Conservation (phyloP, 768 basidiomycete species). For the Boletales sp. region DNA sequence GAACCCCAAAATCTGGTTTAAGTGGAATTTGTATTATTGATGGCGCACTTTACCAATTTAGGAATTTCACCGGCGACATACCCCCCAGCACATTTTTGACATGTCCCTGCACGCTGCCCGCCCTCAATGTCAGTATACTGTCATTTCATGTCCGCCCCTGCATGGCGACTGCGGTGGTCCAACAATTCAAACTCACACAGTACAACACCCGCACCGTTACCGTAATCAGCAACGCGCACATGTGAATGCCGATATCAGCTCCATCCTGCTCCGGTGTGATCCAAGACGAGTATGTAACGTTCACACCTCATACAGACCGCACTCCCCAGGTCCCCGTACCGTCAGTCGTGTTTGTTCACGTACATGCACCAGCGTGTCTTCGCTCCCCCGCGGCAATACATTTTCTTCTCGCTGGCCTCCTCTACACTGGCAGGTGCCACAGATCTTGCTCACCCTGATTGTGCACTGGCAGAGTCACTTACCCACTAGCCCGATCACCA, state of each 20-base stretch:
- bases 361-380: slow-evolving; percentile 32
- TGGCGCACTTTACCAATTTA: slow-evolving; percentile 23
- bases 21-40: slow-evolving; percentile 20
- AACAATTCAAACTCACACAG: slow-evolving; percentile 2
- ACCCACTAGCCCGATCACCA: neutral
- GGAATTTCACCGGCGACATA: slow-evolving; percentile 29
- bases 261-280: slow-evolving; percentile 26
- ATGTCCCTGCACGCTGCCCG: slow-evolving; percentile 13
- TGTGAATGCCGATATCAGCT: slow-evolving; percentile 33
- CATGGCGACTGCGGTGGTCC: slow-evolving; percentile 17
- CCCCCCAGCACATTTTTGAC: slow-evolving; percentile 17
- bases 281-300: slow-evolving; percentile 28
- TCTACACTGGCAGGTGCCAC: slow-evolving; percentile 14
- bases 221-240: slow-evolving; percentile 33
- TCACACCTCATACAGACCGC: slow-evolving; percentile 32
- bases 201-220: slow-evolving; percentile 25
- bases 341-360: slow-evolving; percentile 32
- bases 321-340: slow-evolving; percentile 34
- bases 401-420: slow-evolving; percentile 9
- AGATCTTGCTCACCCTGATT: slow-evolving; percentile 4
- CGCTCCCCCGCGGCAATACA: slow-evolving; percentile 32
- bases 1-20: slow-evolving; percentile 24
- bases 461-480: no score
- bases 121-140: slow-evolving; percentile 22
- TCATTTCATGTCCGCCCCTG: slow-evolving; percentile 23